phyloP scores from a whole-genome alignment of 169 alveolate genomes.

The Hepatocystis sp. region DNA sequence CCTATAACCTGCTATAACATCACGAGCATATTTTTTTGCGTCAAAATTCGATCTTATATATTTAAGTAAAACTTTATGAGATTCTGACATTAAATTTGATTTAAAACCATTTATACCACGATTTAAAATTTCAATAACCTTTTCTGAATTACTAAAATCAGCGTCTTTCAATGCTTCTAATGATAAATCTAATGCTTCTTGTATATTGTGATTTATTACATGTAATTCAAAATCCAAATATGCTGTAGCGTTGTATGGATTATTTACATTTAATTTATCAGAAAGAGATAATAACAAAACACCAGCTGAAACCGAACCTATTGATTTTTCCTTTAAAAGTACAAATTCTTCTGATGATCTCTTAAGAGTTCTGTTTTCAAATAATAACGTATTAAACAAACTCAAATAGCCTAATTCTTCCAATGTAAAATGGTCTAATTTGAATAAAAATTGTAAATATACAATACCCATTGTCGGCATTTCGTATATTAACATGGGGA shows the following conservation, averaged over 20 bases:
- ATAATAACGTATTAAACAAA: constrained; percentile 76
- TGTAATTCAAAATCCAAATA: constrained; percentile 79
- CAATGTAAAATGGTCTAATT: constrained; percentile 78
- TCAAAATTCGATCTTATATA: constrained; percentile 77
- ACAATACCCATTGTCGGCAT: constrained; percentile 84
- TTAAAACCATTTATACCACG: constrained; percentile 79
- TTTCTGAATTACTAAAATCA: constrained; percentile 79
- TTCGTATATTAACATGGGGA: constrained; percentile 78
- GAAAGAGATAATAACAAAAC: constrained; percentile 76
- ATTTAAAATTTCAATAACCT: constrained; percentile 82
- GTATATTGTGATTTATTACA: constrained; percentile 77
- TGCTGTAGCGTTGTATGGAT: constrained; percentile 78
- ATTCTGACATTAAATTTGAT: constrained; percentile 63
- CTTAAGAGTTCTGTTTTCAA: constrained; percentile 81
- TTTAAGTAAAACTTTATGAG: constrained; percentile 74
- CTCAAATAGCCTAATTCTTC: constrained; percentile 81
- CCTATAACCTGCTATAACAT: constrained; percentile 80
- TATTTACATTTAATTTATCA: constrained; percentile 75
- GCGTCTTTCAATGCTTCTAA: constrained; percentile 77
- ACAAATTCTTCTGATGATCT: constrained; percentile 82
- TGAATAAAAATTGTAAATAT: constrained; percentile 81
- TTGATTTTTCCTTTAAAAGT: constrained; percentile 76
- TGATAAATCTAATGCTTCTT: constrained; percentile 79
- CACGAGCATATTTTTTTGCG: constrained; percentile 78
- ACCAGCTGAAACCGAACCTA: constrained; percentile 78